Evolutionary conservation across 805 yeast genomes (phyloP).

Genomic region (Komagataella phaffii): DNA sequence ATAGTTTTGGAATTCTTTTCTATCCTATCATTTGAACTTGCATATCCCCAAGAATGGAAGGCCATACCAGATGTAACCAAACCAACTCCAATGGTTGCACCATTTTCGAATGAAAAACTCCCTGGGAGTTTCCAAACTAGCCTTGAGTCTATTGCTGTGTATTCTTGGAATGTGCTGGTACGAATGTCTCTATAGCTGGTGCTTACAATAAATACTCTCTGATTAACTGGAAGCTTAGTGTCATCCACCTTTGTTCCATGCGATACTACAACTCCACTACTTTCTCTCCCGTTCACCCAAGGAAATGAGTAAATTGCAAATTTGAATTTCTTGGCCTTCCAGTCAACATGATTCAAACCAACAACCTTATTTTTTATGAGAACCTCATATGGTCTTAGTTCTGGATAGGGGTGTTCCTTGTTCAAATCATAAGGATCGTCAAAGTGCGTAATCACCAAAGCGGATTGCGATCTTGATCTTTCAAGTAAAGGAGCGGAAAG

Average conservation of each 20-base stretch:
- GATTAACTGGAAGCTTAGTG: constrained; percentile 14
- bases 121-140: constrained; percentile 30
- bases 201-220: constrained; percentile 28
- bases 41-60: constrained; percentile 4
- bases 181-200: constrained; percentile 32
- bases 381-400: constrained; percentile 12
- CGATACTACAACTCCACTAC: constrained; percentile 24
- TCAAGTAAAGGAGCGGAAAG: neutral
- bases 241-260: constrained; percentile 19
- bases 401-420: constrained; percentile 10
- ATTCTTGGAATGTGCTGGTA: constrained; percentile 34
- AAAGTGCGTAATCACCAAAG: constrained; percentile 10
- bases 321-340: constrained; percentile 32
- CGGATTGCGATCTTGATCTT: constrained; percentile 6
- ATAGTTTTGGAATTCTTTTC: constrained; percentile 9
- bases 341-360: constrained; percentile 34
- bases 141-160: constrained; percentile 27
- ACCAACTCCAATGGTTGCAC: constrained; percentile 34
- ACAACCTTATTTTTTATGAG: constrained; percentile 17
- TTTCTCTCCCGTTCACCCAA: constrained; percentile 36
- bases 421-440: constrained; percentile 11
- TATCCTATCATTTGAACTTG: neutral
- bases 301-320: constrained; percentile 35
- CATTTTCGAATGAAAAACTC: constrained; percentile 20
- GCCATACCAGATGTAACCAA: constrained; percentile 26